A percentile compares a stretch with the other conserved stretches of the same genome.
Evolutionary conservation across 225 moss, liverwort and hornwort genomes (phyloP).

Genomic region (Ulota crispa): DNA sequence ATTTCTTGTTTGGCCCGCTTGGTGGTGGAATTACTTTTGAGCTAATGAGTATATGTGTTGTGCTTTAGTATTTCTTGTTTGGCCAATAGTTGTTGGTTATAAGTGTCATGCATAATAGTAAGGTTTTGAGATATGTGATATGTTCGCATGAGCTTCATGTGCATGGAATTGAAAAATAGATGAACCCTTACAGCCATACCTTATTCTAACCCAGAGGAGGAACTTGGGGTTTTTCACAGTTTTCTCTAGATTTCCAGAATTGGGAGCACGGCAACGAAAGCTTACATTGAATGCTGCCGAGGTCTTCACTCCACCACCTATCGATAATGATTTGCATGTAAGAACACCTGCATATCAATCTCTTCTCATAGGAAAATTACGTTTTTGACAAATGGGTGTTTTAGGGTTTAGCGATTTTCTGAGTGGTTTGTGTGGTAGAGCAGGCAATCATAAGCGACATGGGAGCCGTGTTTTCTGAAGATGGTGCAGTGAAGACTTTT

Average conservation of each 20-base stretch:
- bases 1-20: too few species aligned
- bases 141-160: not conserved
- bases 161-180: not conserved
- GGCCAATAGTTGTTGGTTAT: too few species aligned
- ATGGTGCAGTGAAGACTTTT: conserved; percentile 67
- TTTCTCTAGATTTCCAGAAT: conserved; percentile 17
- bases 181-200: not conserved
- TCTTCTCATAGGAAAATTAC: not conserved
- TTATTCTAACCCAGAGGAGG: not conserved
- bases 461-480: conserved; percentile 74
- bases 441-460: conserved; percentile 77
- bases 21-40: too few species aligned
- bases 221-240: conserved; percentile 19
- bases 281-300: conserved; percentile 48
- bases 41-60: too few species aligned
- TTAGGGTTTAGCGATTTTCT: not conserved
- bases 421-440: conserved; percentile 25
- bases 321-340: conserved; percentile 89
- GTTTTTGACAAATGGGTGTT: not conserved
- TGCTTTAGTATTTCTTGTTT: too few species aligned
- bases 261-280: conserved; percentile 28
- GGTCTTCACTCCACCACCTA: conserved; percentile 74
- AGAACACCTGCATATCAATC: not conserved
- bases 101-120: too few species aligned
- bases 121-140: too few species aligned